Base-by-base conservation (phyloP, 1,139 yeast genomes). In the Suhomyces anneliseae region DNA sequence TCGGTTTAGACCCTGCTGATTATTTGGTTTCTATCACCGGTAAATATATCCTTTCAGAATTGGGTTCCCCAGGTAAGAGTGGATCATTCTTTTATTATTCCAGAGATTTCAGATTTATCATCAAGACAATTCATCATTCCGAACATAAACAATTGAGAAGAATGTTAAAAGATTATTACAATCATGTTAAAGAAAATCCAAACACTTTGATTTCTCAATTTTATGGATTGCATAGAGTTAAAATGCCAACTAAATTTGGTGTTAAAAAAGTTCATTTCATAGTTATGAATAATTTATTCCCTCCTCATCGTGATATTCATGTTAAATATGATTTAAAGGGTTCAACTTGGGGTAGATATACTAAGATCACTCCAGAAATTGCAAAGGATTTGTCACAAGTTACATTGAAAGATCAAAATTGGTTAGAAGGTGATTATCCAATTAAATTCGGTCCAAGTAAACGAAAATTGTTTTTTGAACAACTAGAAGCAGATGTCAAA, bases 41-140 rank as follows among this genome's bases (percentile, higher is more conserved):
- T 15, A 90, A 90, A 65, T 93, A 92, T 60, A 89, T 95, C 54
- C 78, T 95, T 40, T 87, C 95, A 32, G 98, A 93, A 67, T 74
- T 92, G 54, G 96, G 95, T 19, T 90, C 97, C 1, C 98, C 98
- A 0, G 99, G 99, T 3, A 95, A 95, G 66, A 86, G 95, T 58
- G 99, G 99, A 0, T 90, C 97, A 0, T 92, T 93, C 61, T 95
- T 95, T 62, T 95, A 93, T 69, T 95, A 87, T 65, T 90, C 97
- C 10, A 77, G 97, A 54, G 99, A 95, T 69, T 92, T 86, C 68
- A 79, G 95, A 53, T 95, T 88, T 66, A 93, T 95, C 60, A 95
- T 95, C 68, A 95, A 95, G 65, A 95, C 99, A 0, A 90, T 95
- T 50, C 97, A 90, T 64, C 96, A 89, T 59, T 74, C 95, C 1